Conservation (phyloP, 768 basidiomycete species). For the Trichaptum fuscoviolaceum region DNA sequence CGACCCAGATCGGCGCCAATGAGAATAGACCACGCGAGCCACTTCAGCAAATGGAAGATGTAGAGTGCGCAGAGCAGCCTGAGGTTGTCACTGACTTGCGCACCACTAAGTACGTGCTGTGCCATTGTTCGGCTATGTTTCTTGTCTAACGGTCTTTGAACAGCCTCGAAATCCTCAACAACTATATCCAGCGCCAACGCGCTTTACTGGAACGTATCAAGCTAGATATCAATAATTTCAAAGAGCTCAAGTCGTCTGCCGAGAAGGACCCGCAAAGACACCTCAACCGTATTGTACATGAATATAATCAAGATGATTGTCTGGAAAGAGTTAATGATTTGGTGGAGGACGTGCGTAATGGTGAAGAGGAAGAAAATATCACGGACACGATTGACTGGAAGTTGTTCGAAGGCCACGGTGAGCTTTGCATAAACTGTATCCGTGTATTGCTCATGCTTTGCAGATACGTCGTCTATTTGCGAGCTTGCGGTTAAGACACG, state of each 20-base stretch:
- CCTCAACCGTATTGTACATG: slow-evolving; percentile 24
- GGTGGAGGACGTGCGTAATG: slow-evolving; percentile 36
- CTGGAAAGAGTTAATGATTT: slow-evolving; percentile 24
- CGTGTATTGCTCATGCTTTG: slow-evolving; percentile 5
- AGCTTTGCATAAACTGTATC: slow-evolving; percentile 12
- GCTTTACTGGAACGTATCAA: slow-evolving; percentile 53
- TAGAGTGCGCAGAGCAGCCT: neutral
- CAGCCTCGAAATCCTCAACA: slow-evolving; percentile 61
- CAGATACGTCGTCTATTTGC: slow-evolving; percentile 53
- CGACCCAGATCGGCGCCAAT: neutral
- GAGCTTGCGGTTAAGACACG: slow-evolving; percentile 37
- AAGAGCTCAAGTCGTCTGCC: slow-evolving; percentile 36
- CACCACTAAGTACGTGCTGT: neutral
- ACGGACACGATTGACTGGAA: slow-evolving; percentile 60
- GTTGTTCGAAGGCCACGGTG: slow-evolving; percentile 52
- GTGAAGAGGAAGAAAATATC: slow-evolving; percentile 34
- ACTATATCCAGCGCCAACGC: slow-evolving; percentile 59
- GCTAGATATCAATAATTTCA: slow-evolving; percentile 56
- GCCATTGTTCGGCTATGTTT: neutral
- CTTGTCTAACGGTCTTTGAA: too few species aligned
- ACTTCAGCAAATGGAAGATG: neutral
- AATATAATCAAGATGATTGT: slow-evolving; percentile 19
- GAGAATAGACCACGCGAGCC: neutral
- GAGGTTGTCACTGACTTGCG: neutral
- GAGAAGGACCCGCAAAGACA: slow-evolving; percentile 30